Base-by-base conservation (phyloP, 768 basidiomycete species). In the Pleurotus tuber-regium region DNA sequence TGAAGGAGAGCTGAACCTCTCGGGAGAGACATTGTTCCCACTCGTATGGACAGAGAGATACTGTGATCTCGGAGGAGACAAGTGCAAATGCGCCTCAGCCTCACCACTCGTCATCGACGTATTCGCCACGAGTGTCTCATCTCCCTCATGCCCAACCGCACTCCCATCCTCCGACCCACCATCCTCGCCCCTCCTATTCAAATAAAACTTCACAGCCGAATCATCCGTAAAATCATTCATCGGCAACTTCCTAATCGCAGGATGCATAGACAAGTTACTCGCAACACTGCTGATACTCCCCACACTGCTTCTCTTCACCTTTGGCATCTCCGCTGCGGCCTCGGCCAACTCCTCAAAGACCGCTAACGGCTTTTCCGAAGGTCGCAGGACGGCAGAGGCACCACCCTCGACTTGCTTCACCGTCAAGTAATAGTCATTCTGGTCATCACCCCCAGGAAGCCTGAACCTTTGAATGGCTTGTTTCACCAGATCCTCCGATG, bases 181-280 rank as follows among this genome's bases (percentile, higher is more conserved):
- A 1, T 57, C 58, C 11, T 59, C 61, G 4, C 68, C 61, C 23
- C 78, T 73, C 49, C 90, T 75, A 65, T 98, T 93, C 56, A 98
- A 68, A 69, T 97, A 99, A 68, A 98, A 89, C 68, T 98, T 98
- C 70, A 98, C 95, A 0, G 88, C 86, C 3, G 94, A 93, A 63
- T 98, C 97, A 59, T 99, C 97, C 36, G 90, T 90, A 63, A 95
- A 98, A 64, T 98, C 97, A 60, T 95, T 97, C 92, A 97, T 96
- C 39, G 89, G 84, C 33, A 98, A 72, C 64, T 89, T 91, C 63
- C 83, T 86, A 68, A 98, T 99, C 12, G 97, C 95, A 14, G 96
- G 95, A 63, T 98, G 92, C 82, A 91, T 87, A 3, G 89, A 90
- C 23, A 98, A 75, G 63, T 95, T 94, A 63, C 91, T 94, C 28